phyloP scores from a whole-genome alignment of 2,329 filamentous ascomycete genomes.

The Blastomyces emzantsi region DNA sequence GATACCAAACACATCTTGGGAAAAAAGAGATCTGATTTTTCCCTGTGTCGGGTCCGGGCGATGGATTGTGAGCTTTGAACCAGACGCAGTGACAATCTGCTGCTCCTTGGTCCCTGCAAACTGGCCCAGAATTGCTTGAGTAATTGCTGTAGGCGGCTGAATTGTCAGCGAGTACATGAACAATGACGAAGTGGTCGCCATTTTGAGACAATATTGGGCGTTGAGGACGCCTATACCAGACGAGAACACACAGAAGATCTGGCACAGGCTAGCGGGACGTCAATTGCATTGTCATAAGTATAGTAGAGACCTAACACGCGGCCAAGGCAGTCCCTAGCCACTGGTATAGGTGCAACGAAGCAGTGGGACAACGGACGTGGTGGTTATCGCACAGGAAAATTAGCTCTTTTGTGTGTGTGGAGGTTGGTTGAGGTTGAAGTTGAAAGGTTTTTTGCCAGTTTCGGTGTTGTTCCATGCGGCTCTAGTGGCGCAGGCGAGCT shows the following conservation, averaged over 20 bases:
- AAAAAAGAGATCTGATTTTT: conserved; percentile 75
- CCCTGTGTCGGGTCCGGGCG: conserved; percentile 77
- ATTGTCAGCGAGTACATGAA: conserved; percentile 97
- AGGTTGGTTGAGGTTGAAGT: conserved; percentile 5
- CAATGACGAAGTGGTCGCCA: conserved; percentile 98
- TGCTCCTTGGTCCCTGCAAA: conserved; percentile 96
- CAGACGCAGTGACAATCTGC: conserved; percentile 89
- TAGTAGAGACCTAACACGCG: not conserved
- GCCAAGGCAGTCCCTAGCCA: conserved; percentile 1
- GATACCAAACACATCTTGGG: conserved; percentile 94
- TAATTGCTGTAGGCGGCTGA: conserved; percentile 80
- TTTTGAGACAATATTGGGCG: conserved; percentile 38
- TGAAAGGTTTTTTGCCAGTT: conserved; percentile 7
- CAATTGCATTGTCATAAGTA: conserved; percentile 7
- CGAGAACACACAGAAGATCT: not conserved
- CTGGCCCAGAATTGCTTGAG: conserved; percentile 85
- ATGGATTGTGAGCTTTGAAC: conserved; percentile 78
- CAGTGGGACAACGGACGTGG: conserved; percentile 1
- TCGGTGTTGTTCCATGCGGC: conserved; percentile 14
- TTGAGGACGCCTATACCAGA: not conserved
- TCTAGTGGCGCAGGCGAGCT: conserved; percentile 11
- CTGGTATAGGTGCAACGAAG: not conserved
- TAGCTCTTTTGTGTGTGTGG: not conserved
- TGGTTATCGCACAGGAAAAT: not conserved
- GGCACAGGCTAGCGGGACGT: not conserved